These are phyloP conservation scores for Pyracantha coccinea DNA, from an alignment of 331 rosid genomes.

Conservation along the genomic window DNA sequence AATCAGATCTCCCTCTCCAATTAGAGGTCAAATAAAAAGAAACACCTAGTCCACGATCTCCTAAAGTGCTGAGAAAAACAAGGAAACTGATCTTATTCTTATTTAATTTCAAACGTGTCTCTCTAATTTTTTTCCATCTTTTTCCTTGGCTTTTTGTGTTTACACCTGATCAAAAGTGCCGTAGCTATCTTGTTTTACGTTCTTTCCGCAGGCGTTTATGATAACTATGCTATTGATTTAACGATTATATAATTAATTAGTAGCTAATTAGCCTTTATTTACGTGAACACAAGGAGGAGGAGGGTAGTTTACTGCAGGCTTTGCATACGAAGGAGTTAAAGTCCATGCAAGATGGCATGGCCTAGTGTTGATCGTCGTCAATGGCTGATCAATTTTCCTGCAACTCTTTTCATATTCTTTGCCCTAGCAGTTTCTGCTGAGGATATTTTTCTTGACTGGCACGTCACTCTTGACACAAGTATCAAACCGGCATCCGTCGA, in stretches of 20 bases:
- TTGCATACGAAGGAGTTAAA: not conserved
- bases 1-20: not conserved
- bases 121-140: not conserved
- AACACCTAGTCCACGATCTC: not conserved
- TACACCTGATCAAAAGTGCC: conserved; percentile 2
- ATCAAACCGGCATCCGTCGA: conserved; percentile 6
- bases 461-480: conserved; percentile 2
- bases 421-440: not conserved
- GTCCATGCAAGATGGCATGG: conserved; percentile 11
- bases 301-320: not conserved
- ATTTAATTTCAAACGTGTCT: not conserved
- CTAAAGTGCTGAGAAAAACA: not conserved
- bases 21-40: not conserved
- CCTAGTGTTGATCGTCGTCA: not conserved
- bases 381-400: not conserved
- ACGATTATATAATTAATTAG: not conserved
- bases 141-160: not conserved
- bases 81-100: not conserved
- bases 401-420: not conserved
- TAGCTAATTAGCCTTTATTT: too few relatives aligned
- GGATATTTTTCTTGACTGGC: conserved; percentile 15
- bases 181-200: not conserved
- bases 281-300: not conserved
- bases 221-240: not conserved
- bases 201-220: not conserved